Evolutionary conservation across 202 grass and related monocot species (phyloP).

Genomic region (Carex arenaria): DNA sequence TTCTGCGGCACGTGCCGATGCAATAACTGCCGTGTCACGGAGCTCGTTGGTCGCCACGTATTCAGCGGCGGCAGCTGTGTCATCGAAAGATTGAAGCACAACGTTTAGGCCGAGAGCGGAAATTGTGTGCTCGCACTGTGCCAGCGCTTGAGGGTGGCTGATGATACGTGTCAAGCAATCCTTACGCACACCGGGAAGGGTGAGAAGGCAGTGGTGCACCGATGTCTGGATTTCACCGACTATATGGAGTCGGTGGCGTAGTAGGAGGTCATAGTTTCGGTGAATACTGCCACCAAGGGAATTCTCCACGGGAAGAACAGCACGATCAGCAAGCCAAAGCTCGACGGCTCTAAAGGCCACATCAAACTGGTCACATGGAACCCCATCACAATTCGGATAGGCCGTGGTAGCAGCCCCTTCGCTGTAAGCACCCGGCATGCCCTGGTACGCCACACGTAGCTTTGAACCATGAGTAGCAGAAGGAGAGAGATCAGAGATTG

Average conservation of each 20-base stretch:
- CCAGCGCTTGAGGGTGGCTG: constrained; percentile 83
- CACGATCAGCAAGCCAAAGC: constrained; percentile 83
- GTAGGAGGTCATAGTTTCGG: constrained; percentile 87
- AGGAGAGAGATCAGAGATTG: constrained; percentile 63
- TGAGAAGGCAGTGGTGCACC: constrained; percentile 74
- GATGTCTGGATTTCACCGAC: constrained; percentile 71
- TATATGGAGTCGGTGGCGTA: constrained; percentile 72
- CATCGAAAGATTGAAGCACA: constrained; percentile 82
- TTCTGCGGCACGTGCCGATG: constrained; percentile 67
- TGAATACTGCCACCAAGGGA: constrained; percentile 88
- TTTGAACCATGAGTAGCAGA: constrained; percentile 68
- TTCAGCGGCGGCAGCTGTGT: constrained; percentile 87
- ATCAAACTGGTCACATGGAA: constrained; percentile 95
- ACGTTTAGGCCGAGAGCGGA: constrained; percentile 73
- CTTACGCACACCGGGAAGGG: constrained; percentile 63
- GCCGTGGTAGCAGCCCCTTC: constrained; percentile 80
- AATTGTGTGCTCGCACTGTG: constrained; percentile 80
- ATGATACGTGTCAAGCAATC: constrained; percentile 66
- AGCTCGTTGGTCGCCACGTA: constrained; percentile 61
- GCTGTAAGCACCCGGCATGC: constrained; percentile 72
- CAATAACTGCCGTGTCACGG: constrained; percentile 86
- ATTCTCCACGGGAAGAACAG: constrained; percentile 73
- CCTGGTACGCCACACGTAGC: constrained; percentile 88
- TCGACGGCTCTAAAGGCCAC: constrained; percentile 79
- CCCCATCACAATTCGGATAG: constrained; percentile 54